Base-by-base conservation (phyloP, 768 basidiomycete species). In the Chalciporus sphaerocephalus region DNA sequence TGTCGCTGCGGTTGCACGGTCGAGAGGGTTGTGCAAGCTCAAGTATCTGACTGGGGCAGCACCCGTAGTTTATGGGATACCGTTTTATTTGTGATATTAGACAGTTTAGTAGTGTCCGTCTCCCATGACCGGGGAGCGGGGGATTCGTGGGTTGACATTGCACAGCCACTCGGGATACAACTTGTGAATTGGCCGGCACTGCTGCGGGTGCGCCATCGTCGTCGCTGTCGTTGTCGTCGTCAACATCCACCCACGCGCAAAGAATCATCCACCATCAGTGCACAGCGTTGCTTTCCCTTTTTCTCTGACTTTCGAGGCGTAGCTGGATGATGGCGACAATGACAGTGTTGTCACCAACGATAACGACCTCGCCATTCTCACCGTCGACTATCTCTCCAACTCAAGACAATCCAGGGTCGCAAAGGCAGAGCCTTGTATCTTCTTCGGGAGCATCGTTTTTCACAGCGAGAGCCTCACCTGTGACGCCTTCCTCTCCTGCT, bases 21-120 rank as follows among this genome's bases (percentile, higher is more conserved):
- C 92, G 20, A 74, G 96, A 52, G 80, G 86, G 18, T 72, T 73
- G 16, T 96, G 93, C 69, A 94, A 93, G 68, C 71, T 99, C 27
- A 87, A 82, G 62, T 98, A 92, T 65, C 72, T 98, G 46, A 98
- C 93, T 22, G 96, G 95, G 2, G 93, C 94, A 1, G 93, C 96
- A 11, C 87, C 92, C 12, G 85, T 99, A 0, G 85, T 94, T 10
- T 98, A 97, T 61, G 96, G 96, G 2, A 86, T 99, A 55, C 96
- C 96, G 2, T 92, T 94, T 58, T 92, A 90, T 65, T 62, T 96
- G 48, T 80, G 63, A 56, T 33, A 10, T 12, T 17, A 18, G 23
- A 41, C 24, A n/a, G 21, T 40, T 37, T 39, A 33, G 17, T n/a
- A 32, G n/a, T 46, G 37, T 12, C 16, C 15, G 2, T 20, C 11